Percentiles rank a stretch among this genome's conserved stretches.
phyloP scores from a whole-genome alignment of 2,329 filamentous ascomycete species.

The Scedosporium dehoogii region DNA sequence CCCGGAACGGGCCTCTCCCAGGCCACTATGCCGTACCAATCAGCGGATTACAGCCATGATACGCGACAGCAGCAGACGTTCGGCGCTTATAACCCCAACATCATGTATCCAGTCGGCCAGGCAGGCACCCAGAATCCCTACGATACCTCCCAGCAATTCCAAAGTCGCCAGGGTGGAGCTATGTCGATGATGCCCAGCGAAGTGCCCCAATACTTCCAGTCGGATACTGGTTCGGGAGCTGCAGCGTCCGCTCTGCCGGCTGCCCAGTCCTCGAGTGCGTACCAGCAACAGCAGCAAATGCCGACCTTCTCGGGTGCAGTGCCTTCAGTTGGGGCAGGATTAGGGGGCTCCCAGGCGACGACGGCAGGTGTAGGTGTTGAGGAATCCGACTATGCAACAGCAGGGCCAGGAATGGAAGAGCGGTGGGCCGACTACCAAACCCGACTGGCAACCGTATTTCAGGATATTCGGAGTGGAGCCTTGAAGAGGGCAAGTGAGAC shows the following conservation, averaged over 20 bases:
- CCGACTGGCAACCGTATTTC: constrained; percentile 58
- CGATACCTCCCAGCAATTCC: constrained; percentile 72
- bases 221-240: constrained; percentile 34
- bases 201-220: constrained; percentile 59
- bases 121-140: constrained; percentile 50
- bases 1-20: constrained; percentile 47
- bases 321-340: constrained; percentile 30
- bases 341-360: constrained; percentile 14
- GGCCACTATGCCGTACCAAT: constrained; percentile 45
- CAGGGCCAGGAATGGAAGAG: constrained; percentile 50
- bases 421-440: constrained; percentile 58
- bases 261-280: constrained; percentile 38
- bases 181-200: constrained; percentile 62
- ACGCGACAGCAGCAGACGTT: constrained; percentile 47
- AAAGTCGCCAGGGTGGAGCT: constrained; percentile 63
- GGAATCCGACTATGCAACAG: constrained; percentile 44
- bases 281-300: constrained; percentile 52
- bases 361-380: constrained; percentile 38
- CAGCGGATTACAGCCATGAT: constrained; percentile 55
- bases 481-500: constrained; percentile 42
- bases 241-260: constrained; percentile 43
- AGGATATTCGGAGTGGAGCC: constrained; percentile 49
- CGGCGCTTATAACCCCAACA: constrained; percentile 50
- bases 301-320: constrained; percentile 35
- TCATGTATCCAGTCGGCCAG: constrained; percentile 73